Base-by-base conservation (phyloP, 805 yeast species). In the Kurtzmaniella fragi region DNA sequence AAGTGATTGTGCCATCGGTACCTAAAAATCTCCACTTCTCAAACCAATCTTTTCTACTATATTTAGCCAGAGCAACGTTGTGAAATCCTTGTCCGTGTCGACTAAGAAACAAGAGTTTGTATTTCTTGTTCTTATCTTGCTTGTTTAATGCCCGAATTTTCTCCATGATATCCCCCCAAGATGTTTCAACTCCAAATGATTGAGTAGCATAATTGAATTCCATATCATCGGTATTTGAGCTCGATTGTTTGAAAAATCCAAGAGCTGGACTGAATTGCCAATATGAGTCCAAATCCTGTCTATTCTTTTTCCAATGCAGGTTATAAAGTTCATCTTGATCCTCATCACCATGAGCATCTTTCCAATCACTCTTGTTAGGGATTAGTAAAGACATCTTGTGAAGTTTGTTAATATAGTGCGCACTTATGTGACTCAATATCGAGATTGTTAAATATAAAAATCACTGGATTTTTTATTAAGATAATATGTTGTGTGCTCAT, bases 81-180 rank as follows among this genome's bases (percentile, higher is more conserved):
- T 80, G 85, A 52, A 61, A 73, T 0, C 85, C 86, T 54, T 80
- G 83, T 9, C 86, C 86, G 49, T 80, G 86, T 47, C 86, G 63
- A 14, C 80, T 80, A 43, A 76, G 64, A 37, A 75, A 70, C 3
- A 77, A 43, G 35, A 77, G 48, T 46, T 76, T 77, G 50, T 62
- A 74, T 13, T 45, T 42, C 31, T 56, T 75, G 40, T 67, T 62
- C 1, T 42, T 40, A 0, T 48, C 42, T 17, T 29, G 26, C 20
- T 35, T 31, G 43, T 72, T 72, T 41, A 75, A 53, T 7, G 50
- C 43, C 1, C 52, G 44, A 20, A 75, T 31, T 28, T 57, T 49
- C 4, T 23, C 29, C 27, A 55, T 46, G 23, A 70, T 52, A 3
- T 55, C 53, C 1, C 41, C 39, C 80, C 80, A 75, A 4, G 50